Evolutionary conservation across 1,139 yeast genomes (phyloP).

Genomic region (Candida glucosophila): DNA sequence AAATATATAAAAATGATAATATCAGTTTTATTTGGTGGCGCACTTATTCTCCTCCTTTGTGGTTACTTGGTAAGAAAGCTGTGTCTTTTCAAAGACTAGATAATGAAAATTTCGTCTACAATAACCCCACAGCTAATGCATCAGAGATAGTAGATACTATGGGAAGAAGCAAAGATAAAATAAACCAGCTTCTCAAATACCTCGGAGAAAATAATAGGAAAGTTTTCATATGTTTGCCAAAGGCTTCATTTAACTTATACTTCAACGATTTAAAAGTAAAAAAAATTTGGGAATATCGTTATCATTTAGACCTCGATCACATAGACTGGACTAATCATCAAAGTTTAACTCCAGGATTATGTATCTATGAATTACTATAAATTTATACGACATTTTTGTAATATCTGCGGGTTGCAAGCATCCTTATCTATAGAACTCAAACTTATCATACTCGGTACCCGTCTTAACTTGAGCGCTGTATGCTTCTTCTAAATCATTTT

Average conservation of each 20-base stretch:
- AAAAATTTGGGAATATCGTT: constrained; percentile 33
- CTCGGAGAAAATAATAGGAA: neutral
- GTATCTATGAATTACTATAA: constrained; percentile 34
- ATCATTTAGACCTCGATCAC: constrained; percentile 63
- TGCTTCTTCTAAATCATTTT: constrained; percentile 94
- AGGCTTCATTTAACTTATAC: constrained; percentile 30
- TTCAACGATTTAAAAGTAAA: constrained; percentile 9
- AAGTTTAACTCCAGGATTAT: constrained; percentile 54
- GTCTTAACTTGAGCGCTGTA: constrained; percentile 94
- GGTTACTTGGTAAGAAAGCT: constrained; percentile 51
- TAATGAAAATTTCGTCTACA: neutral
- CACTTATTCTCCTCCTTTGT: constrained; percentile 87
- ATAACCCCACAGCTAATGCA: neutral
- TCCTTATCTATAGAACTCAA: constrained; percentile 83
- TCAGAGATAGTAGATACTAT: constrained; percentile 41
- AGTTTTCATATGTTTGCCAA: constrained; percentile 39
- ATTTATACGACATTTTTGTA: constrained; percentile 1
- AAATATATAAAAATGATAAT: constrained; percentile 1
- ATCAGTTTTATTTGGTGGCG: constrained; percentile 65
- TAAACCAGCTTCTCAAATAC: constrained; percentile 12
- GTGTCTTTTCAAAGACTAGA: constrained; percentile 1
- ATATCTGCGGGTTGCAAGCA: constrained; percentile 1
- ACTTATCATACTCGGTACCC: constrained; percentile 91
- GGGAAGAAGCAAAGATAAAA: constrained; percentile 37
- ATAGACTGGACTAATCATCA: constrained; percentile 39